A percentile compares a stretch with the other conserved stretches of the same genome.
Conservation (phyloP, 768 basidiomycete genomes). For the Chalciporus piperatus region DNA sequence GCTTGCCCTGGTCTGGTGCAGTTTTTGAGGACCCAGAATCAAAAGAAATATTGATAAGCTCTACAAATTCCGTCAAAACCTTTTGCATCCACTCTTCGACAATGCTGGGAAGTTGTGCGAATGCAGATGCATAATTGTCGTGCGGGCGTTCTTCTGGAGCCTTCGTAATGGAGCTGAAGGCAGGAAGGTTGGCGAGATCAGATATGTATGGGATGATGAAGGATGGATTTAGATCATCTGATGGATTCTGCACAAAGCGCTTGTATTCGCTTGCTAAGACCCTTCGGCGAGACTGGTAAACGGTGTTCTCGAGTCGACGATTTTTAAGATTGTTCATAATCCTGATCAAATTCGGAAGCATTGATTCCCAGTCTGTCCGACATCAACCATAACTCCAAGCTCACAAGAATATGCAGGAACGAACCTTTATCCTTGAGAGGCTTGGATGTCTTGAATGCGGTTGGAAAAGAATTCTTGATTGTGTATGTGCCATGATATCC, state of each 20-base stretch:
- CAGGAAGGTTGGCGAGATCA: conserved; percentile 3
- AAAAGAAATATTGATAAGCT: not conserved
- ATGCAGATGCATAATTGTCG: not conserved
- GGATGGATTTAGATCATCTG: not conserved
- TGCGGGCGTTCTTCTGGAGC: not conserved
- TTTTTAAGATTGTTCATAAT: not conserved
- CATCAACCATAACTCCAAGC: not conserved
- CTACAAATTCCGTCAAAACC: not conserved
- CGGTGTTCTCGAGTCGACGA: not conserved
- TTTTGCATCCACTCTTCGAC: not conserved
- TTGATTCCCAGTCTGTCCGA: conserved; percentile 10
- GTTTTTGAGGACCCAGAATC: not conserved
- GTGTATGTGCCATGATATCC: not conserved
- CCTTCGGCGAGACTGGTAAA: not conserved
- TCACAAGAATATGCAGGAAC: too few species aligned
- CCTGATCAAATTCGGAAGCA: not conserved
- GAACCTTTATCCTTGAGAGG: conserved; percentile 10
- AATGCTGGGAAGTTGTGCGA: not conserved
- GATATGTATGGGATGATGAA: conserved; percentile 9
- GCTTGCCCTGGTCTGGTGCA: not conserved
- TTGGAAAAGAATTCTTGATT: not conserved
- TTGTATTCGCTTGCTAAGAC: conserved; percentile 1
- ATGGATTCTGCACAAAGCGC: not conserved
- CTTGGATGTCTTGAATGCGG: conserved; percentile 1
- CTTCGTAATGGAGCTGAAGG: conserved; percentile 9